A percentile compares a stretch with the other conserved stretches of the same genome.
These are phyloP conservation scores for Peronospora destructor DNA, from an alignment of 352 stramenopile species.

Conservation along the genomic window DNA sequence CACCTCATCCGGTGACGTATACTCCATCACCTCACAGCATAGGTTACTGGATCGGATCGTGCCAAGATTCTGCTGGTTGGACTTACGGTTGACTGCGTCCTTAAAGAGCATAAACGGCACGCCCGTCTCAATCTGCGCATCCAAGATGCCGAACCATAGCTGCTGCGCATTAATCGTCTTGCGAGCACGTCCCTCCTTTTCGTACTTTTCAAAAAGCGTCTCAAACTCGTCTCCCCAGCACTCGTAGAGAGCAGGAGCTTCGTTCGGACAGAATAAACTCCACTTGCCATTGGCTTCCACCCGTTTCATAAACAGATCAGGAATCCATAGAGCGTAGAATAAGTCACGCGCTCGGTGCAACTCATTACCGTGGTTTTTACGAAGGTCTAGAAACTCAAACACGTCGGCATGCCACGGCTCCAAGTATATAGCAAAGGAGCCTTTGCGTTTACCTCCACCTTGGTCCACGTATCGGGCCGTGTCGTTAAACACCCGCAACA, in stretches of 20 bases:
- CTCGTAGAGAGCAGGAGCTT: slow-evolving; percentile 92
- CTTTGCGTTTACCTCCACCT: slow-evolving; percentile 96
- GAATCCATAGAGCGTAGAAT: slow-evolving; percentile 99
- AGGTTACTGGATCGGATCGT: slow-evolving; percentile 99
- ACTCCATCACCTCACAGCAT: slow-evolving; percentile 99
- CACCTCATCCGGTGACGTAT: slow-evolving; percentile 95
- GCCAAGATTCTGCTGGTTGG: slow-evolving; percentile 99
- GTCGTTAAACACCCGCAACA: slow-evolving; percentile 99
- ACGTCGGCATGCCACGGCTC: slow-evolving; percentile 99
- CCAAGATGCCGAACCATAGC: slow-evolving; percentile 98
- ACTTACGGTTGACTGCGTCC: slow-evolving; percentile 97
- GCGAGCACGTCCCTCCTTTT: slow-evolving; percentile 90
- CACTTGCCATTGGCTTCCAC: slow-evolving; percentile 96
- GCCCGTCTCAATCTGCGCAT: slow-evolving; percentile 98
- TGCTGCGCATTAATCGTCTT: slow-evolving; percentile 96
- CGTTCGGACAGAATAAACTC: slow-evolving; percentile 98
- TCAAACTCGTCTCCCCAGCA: slow-evolving; percentile 94
- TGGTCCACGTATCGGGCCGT: slow-evolving; percentile 99
- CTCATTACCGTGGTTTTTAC: slow-evolving; percentile 99
- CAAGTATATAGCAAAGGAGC: slow-evolving; percentile 97
- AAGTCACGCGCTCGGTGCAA: slow-evolving; percentile 94
- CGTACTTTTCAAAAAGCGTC: slow-evolving; percentile 93
- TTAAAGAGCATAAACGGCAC: slow-evolving; percentile 99
- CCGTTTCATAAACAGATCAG: slow-evolving; percentile 99
- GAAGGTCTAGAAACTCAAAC: slow-evolving; percentile 96